phyloP scores from a whole-genome alignment of 257 asterid species.

The Fraxinus anomala region DNA sequence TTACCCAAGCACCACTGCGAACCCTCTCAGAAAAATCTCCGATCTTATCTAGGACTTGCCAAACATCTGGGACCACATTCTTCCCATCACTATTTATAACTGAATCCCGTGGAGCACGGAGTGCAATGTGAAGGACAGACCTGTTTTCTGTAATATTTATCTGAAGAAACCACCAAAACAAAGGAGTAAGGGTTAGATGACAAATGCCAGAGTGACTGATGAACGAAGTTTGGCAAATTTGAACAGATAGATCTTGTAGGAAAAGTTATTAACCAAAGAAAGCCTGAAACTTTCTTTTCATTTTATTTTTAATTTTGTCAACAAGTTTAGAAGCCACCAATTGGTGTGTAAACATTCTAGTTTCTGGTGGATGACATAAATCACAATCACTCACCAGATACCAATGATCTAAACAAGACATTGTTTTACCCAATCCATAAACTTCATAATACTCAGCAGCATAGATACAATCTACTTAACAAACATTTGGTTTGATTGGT shows the following conservation, averaged over 20 bases:
- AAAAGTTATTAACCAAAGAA: slow-evolving; percentile 15
- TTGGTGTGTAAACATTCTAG: neutral
- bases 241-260: slow-evolving; percentile 6
- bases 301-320: slow-evolving; percentile 1
- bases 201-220: neutral
- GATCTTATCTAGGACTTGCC: slow-evolving; percentile 97
- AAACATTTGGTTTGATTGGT: slow-evolving; percentile 14
- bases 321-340: slow-evolving; percentile 1
- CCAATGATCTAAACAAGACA: slow-evolving; percentile 1
- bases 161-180: slow-evolving; percentile 44
- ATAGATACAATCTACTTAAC: slow-evolving; percentile 16
- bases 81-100: slow-evolving; percentile 84
- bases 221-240: neutral
- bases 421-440: neutral
- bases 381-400: slow-evolving; percentile 7
- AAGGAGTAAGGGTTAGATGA: slow-evolving; percentile 23
- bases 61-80: slow-evolving; percentile 96
- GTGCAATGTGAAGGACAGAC: slow-evolving; percentile 95
- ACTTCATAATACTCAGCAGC: neutral
- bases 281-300: slow-evolving; percentile 5
- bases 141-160: slow-evolving; percentile 93
- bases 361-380: slow-evolving; percentile 6
- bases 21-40: slow-evolving; percentile 81
- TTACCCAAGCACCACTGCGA: slow-evolving; percentile 99
- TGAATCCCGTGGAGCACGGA: slow-evolving; percentile 88